phyloP scores from a whole-genome alignment of 2,329 filamentous ascomycete genomes.

The Penicillium sp. region DNA sequence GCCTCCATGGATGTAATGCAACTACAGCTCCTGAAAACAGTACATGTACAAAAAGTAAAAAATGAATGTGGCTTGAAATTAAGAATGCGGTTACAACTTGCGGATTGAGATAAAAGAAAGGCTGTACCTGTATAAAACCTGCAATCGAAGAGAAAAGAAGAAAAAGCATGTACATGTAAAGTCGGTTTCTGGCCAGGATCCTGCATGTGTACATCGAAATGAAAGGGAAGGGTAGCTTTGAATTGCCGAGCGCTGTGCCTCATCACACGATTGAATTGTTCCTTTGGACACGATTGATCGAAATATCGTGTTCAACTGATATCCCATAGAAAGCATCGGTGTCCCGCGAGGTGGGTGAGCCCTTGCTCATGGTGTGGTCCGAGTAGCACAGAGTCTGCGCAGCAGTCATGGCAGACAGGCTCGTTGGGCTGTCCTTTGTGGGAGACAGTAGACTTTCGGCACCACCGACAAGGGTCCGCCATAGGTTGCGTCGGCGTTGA shows the following conservation, averaged over 20 bases:
- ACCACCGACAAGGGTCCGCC: constrained; percentile 25
- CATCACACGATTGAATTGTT: constrained; percentile 12
- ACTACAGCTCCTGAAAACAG: not conserved
- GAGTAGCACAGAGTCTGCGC: constrained; percentile 30
- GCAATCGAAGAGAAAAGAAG: not conserved
- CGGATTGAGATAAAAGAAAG: not conserved
- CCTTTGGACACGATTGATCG: constrained; percentile 19
- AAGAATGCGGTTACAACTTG: not conserved
- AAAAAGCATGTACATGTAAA: not conserved
- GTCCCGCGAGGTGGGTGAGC: constrained; percentile 13
- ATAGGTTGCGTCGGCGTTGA: constrained; percentile 25
- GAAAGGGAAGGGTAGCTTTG: not conserved
- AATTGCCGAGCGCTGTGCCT: not conserved
- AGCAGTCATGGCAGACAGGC: constrained; percentile 14
- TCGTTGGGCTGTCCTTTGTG: constrained; percentile 15
- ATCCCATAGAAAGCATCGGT: constrained; percentile 24
- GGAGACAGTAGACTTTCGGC: constrained; percentile 3
- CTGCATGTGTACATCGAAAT: not conserved
- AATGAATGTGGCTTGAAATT: not conserved
- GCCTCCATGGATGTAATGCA: not conserved
- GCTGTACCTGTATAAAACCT: not conserved
- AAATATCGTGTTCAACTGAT: constrained; percentile 31
- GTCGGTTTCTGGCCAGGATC: not conserved
- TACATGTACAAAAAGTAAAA: not conserved
- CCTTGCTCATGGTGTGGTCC: constrained; percentile 16